Evolutionary conservation across 345 rosid genomes (phyloP), one percentile per base, ranked within the genome.

Genomic region (Arabidopsis arenosa): DNA sequence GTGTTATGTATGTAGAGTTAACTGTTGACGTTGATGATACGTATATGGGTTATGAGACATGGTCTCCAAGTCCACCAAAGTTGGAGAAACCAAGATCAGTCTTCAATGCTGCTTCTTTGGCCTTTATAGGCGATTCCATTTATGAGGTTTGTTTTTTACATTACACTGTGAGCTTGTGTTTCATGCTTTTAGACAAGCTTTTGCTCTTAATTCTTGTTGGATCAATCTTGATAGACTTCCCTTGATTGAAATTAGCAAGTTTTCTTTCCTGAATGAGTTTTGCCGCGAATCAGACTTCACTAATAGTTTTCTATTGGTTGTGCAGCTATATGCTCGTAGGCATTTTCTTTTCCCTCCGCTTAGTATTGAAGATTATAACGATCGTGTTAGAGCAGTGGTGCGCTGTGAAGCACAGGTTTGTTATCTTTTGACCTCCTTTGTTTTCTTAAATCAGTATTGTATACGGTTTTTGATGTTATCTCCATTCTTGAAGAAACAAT

Each of bases 381-480:
- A 85, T 45, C 89, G 87, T 10, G 96, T 93, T 39, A 90, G 73
- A 77, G 86, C 96, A 39, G 90, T 91, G 21, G 97, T 88, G 48
- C 84, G 97, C 17, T 91, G 96, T 81, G 97, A 91, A 83, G 94
- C 94, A 18, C 98, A 93, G 83, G 97, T 93, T 73, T 44, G 1
- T 35, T 47, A 21, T 48, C 62, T 73, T 75, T 51, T 51, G n/a
- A 18, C 61, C 37, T 65, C 32, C n/a, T 53, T 1, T 23, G 18
- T 47, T 54, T 66, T 30, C 26, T 28, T 7, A 28, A 5, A 37
- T 37, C 26, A 37, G 67, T 47, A 23, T 59, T 43, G 10, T 23
- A 23, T 23, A 23, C 26, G 1, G 26, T 23, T 23, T 1, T 23
- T 23, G 26, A 23, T 23, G 26, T 23, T 23, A 23, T 23, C 28